phyloP scores from a whole-genome alignment of 371 early-diverging fungal species.

The Mucor plumbeus region DNA sequence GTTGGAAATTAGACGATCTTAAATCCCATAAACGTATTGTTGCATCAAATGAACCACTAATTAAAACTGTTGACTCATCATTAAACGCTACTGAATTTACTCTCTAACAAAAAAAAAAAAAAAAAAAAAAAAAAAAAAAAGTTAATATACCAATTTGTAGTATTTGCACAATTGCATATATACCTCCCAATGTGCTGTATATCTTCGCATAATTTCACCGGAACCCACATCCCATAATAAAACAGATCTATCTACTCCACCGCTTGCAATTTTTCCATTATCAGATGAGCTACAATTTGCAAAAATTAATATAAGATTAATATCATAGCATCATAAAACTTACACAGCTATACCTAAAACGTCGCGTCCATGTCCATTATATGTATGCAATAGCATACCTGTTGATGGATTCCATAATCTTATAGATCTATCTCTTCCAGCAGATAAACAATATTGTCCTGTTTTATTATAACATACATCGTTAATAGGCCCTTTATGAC shows the following conservation, averaged over 20 bases:
- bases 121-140: neutral
- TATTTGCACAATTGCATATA: neutral
- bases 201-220: constrained; percentile 73
- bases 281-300: constrained; percentile 59
- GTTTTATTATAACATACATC: constrained; percentile 67
- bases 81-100: constrained; percentile 88
- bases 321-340: neutral
- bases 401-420: constrained; percentile 81
- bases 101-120: constrained; percentile 49
- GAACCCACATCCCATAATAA: constrained; percentile 88
- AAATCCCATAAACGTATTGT: constrained; percentile 91
- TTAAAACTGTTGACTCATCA: constrained; percentile 76
- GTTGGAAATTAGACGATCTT: constrained; percentile 68
- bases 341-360: constrained; percentile 82
- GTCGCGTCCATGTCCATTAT: constrained; percentile 88
- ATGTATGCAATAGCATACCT: constrained; percentile 75
- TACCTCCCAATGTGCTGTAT: constrained; percentile 84
- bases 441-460: constrained; percentile 81
- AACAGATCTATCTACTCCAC: constrained; percentile 83
- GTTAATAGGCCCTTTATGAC: constrained; percentile 73
- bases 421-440: constrained; percentile 80
- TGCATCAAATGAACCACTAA: constrained; percentile 90
- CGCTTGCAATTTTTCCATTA: constrained; percentile 81
- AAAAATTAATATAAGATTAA: no score
- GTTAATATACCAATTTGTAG: no score